A percentile compares a stretch with the other conserved stretches of the same genome.
These are phyloP conservation scores for Tylopilus rubrobrunneus DNA, from an alignment of 768 basidiomycete species.

Conservation along the genomic window DNA sequence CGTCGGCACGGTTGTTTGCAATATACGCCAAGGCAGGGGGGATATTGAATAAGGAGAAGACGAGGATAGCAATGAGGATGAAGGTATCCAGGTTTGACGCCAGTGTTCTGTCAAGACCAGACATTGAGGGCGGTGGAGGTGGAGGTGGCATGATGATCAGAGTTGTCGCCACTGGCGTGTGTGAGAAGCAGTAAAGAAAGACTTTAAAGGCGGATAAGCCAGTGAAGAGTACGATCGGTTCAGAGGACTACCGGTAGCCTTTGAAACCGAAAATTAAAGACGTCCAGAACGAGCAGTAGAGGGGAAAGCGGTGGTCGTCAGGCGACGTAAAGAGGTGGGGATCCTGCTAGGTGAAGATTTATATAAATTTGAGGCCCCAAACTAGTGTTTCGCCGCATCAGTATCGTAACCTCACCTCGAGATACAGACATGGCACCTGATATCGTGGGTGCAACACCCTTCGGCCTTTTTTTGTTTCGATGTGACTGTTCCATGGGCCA, in stretches of 20 bases:
- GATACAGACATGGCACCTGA: too few relatives aligned
- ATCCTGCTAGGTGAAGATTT: background rate
- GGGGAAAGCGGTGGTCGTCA: background rate
- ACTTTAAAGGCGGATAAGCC: background rate
- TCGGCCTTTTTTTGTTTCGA: background rate
- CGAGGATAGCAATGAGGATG: conserved; percentile 37
- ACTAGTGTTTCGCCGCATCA: too few relatives aligned
- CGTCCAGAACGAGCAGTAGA: background rate
- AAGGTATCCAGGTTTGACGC: conserved; percentile 40
- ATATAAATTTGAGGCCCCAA: background rate
- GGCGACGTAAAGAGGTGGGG: background rate
- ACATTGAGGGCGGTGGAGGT: background rate
- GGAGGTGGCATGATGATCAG: conserved; percentile 5
- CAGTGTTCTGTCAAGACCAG: conserved; percentile 5
- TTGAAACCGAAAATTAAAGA: background rate
- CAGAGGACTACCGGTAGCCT: background rate
- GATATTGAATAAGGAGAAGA: conserved; percentile 40
- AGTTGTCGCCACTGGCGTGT: background rate
- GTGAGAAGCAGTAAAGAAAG: too few relatives aligned
- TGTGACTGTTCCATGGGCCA: background rate
- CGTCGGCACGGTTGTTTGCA: conserved; percentile 41
- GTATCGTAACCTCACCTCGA: too few relatives aligned
- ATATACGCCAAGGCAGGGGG: conserved; percentile 50
- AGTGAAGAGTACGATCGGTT: background rate
- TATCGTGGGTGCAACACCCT: background rate